phyloP scores from a whole-genome alignment of 2,329 filamentous ascomycete species.

The Cercospora janseana region DNA sequence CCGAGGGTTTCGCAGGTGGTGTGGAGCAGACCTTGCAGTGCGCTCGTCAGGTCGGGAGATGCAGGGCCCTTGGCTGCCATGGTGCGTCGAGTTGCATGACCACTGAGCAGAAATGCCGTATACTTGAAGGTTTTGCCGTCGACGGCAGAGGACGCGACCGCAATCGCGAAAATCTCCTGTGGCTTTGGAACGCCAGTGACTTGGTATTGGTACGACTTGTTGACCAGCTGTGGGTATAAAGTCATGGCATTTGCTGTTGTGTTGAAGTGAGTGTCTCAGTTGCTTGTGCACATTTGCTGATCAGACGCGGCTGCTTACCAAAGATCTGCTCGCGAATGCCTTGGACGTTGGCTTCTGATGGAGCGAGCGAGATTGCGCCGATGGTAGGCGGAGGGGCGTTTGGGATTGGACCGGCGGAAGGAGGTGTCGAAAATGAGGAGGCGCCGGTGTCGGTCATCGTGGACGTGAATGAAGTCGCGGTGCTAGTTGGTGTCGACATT shows the following conservation, averaged over 20 bases:
- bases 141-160: constrained; percentile 7
- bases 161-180: constrained; percentile 18
- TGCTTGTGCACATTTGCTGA: not conserved
- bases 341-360: not conserved
- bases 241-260: constrained; percentile 19
- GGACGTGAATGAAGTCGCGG: no score
- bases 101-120: constrained; percentile 16
- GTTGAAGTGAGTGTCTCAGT: constrained; percentile 5
- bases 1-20: constrained; percentile 13
- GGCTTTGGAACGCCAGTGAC: constrained; percentile 8
- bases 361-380: not conserved
- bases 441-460: no score
- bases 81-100: not conserved
- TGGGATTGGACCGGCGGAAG: not conserved
- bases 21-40: constrained; percentile 14
- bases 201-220: not conserved
- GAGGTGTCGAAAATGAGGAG: not conserved
- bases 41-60: not conserved
- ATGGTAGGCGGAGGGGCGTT: not conserved
- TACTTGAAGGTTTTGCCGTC: not conserved
- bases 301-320: constrained; percentile 8
- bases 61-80: constrained; percentile 11
- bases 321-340: constrained; percentile 22
- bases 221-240: constrained; percentile 17
- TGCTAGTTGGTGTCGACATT: not conserved